Percentiles rank a stretch among this genome's conserved stretches.
Conservation (phyloP, 2,329 filamentous ascomycete species). For the Colletotrichum plurivorum region DNA sequence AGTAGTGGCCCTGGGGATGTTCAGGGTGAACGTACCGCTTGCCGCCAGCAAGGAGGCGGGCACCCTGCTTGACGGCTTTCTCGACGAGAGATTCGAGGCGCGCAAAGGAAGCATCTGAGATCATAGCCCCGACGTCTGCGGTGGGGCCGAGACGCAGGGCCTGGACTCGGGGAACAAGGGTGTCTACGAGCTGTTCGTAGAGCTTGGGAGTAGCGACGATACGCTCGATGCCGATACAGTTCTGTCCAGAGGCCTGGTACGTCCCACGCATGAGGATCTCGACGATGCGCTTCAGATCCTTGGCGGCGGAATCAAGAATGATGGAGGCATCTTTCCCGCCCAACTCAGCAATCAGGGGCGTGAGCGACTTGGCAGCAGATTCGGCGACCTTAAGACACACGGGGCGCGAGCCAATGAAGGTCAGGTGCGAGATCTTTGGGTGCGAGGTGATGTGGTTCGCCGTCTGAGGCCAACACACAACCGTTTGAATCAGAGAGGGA, state of each 20-base stretch:
- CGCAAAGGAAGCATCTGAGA: slow-evolving; percentile 83
- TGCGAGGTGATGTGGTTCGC: slow-evolving; percentile 89
- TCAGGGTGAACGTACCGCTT: slow-evolving; percentile 78
- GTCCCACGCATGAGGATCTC: slow-evolving; percentile 91
- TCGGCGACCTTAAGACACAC: slow-evolving; percentile 91
- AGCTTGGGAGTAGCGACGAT: slow-evolving; percentile 84
- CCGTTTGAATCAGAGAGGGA: slow-evolving; percentile 83
- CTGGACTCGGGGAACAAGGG: slow-evolving; percentile 81
- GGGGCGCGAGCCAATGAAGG: slow-evolving; percentile 92
- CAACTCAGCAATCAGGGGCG: slow-evolving; percentile 89
- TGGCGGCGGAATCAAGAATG: slow-evolving; percentile 81
- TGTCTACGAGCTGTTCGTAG: slow-evolving; percentile 79
- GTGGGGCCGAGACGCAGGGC: slow-evolving; percentile 82
- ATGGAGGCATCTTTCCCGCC: slow-evolving; percentile 96
- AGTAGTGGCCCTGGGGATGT: slow-evolving; percentile 88
- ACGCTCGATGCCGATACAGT: slow-evolving; percentile 97
- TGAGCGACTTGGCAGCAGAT: slow-evolving; percentile 88
- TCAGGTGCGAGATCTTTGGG: slow-evolving; percentile 86
- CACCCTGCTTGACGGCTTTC: slow-evolving; percentile 84
- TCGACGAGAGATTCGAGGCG: slow-evolving; percentile 82
- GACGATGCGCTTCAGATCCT: slow-evolving; percentile 78
- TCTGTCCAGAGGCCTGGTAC: slow-evolving; percentile 96
- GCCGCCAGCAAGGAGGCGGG: slow-evolving; percentile 86
- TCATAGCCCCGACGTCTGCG: slow-evolving; percentile 90
- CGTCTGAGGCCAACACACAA: slow-evolving; percentile 89